These are phyloP conservation scores for Euryodendron excelsum DNA, from an alignment of 148 eudicot species.

Conservation along the genomic window DNA sequence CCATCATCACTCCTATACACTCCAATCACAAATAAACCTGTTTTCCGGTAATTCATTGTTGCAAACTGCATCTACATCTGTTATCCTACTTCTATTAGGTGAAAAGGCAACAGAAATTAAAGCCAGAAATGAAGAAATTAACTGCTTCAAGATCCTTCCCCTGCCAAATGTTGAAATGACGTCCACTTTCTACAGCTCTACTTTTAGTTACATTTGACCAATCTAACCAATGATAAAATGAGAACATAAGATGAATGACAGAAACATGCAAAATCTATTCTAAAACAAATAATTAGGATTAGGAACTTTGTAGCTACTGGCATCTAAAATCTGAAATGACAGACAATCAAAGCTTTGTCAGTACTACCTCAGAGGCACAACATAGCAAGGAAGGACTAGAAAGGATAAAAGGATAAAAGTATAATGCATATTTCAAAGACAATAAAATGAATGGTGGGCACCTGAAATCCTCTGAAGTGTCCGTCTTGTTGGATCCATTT, in stretches of 20 bases:
- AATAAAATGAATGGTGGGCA: conserved; percentile 21
- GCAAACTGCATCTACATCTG: neutral
- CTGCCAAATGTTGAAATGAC: neutral
- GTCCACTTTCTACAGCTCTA: neutral
- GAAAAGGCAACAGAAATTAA: neutral
- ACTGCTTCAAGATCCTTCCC: neutral
- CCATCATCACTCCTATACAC: too few relatives aligned
- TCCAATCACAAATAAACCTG: too few relatives aligned
- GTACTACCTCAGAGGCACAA: neutral
- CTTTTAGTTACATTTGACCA: too few relatives aligned
- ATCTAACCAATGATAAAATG: neutral
- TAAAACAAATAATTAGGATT: neutral
- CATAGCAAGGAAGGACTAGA: neutral
- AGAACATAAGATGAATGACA: neutral
- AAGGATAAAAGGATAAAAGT: neutral
- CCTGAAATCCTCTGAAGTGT: conserved; percentile 80
- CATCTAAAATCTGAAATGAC: neutral
- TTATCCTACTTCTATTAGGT: neutral
- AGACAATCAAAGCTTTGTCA: neutral
- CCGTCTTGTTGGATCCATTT: conserved; percentile 78
- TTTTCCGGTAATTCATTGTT: neutral
- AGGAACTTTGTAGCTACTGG: too few relatives aligned
- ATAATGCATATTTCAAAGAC: neutral
- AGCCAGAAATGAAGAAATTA: neutral
- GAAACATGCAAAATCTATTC: neutral